Conservation (phyloP, 305 asterid species). For the Fraxinus latifolia region DNA sequence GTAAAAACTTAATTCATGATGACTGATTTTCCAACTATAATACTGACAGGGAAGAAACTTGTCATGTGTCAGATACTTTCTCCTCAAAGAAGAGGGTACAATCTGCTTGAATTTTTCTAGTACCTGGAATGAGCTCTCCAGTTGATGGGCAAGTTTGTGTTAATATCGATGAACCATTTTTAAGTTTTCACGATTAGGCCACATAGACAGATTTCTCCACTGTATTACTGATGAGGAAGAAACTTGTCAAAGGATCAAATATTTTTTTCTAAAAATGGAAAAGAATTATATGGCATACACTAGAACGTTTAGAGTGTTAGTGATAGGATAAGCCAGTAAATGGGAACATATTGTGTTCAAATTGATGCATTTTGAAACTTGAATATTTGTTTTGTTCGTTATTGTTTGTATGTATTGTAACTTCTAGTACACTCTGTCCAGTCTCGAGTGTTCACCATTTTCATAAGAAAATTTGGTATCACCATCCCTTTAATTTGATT, state of each 20-base stretch:
- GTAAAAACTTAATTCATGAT: background rate
- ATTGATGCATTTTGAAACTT: background rate
- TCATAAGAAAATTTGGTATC: background rate
- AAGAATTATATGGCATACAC: background rate
- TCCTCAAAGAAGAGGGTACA: background rate
- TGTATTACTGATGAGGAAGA: too few relatives aligned
- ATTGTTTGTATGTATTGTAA: background rate
- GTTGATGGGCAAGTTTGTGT: background rate
- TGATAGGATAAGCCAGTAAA: background rate
- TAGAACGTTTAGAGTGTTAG: background rate
- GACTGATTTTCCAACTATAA: background rate
- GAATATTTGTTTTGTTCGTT: background rate
- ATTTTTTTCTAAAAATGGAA: too few relatives aligned
- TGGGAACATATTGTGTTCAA: background rate
- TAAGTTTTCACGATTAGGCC: too few relatives aligned
- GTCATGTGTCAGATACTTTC: background rate
- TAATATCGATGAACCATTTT: background rate
- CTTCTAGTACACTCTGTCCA: background rate
- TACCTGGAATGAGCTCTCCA: background rate
- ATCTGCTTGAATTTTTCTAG: background rate
- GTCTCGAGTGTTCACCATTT: background rate
- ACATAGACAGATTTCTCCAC: too few relatives aligned
- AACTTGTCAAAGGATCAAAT: too few relatives aligned
- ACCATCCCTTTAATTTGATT: background rate
- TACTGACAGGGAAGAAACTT: background rate